These are phyloP conservation scores for Dillenia turbinata DNA, from an alignment of 164 flowering plant species.

Conservation along the genomic window DNA sequence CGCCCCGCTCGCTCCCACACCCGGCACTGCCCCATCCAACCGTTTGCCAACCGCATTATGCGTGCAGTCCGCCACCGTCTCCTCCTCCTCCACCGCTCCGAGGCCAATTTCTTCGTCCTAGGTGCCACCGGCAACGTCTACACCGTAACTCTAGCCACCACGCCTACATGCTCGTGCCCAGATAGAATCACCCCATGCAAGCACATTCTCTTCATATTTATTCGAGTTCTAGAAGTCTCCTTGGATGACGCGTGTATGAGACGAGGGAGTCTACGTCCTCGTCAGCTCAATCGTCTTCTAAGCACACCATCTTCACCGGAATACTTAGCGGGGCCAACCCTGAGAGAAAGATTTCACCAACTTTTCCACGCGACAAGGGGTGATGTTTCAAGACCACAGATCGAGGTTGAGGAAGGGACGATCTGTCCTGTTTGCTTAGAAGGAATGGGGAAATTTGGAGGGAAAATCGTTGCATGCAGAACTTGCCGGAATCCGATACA, in stretches of 20 bases:
- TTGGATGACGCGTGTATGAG: conserved; percentile 51
- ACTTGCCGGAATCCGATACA: conserved; percentile 70
- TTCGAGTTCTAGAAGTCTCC: conserved; percentile 61
- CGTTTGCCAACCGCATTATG: conserved; percentile 50
- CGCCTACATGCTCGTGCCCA: conserved; percentile 80
- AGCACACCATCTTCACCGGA: conserved; percentile 35
- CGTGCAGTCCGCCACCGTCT: conserved; percentile 75
- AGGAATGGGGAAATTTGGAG: conserved; percentile 40
- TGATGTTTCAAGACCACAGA: not conserved
- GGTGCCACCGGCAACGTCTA: conserved; percentile 90
- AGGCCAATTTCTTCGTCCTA: conserved; percentile 52
- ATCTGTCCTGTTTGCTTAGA: conserved; percentile 83
- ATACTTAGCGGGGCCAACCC: conserved; percentile 42
- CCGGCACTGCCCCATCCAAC: conserved; percentile 31
- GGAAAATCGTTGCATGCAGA: conserved; percentile 49
- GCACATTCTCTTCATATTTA: conserved; percentile 74
- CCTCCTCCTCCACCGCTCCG: conserved; percentile 71
- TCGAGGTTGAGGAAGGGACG: conserved; percentile 34
- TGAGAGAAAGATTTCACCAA: conserved; percentile 55
- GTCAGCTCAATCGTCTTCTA: conserved; percentile 56
- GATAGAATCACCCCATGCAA: conserved; percentile 80
- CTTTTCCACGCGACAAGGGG: conserved; percentile 18
- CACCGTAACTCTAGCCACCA: conserved; percentile 49
- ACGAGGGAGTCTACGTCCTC: conserved; percentile 50
- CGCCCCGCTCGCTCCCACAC: conserved; percentile 12